Base-by-base conservation (phyloP, 768 basidiomycete species). In the Multifurca ochricompacta region DNA sequence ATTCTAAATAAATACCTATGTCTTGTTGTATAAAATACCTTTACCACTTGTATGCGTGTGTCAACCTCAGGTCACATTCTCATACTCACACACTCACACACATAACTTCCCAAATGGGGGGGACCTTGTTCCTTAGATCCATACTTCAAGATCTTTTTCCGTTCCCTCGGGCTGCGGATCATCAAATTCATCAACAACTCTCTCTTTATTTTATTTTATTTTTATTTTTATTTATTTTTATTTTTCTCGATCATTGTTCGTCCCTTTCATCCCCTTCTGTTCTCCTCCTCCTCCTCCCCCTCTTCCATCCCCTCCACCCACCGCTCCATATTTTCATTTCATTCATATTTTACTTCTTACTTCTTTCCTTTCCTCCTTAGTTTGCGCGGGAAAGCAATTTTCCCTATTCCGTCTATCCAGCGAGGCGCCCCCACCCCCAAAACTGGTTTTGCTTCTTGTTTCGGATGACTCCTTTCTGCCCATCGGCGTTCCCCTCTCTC, bases 391-490 rank as follows among this genome's bases (percentile, higher is more conserved):
- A 45, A 51, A 23, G 48, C 21, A 49, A 51, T 56, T 36, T 51
- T 56, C 30, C 49, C 54, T 50, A 34, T 54, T 48, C 30, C 39
- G 31, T 48, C 45, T 10, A 19, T 37, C 16, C 42, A 51, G 23
- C 48, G 23, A 54, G 32, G 32, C 32, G 23, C 40, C 18, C 47
- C 46, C 47, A n/a, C 40, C 18, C 47, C 46, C 47, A n/a, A 49
- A 51, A 39, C 6, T n/a, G 18, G 48, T 19, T 32, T 6, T 31
- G 44, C 51, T 47, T 57, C 45, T 51, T 34, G 48, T 23, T 18
- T 28, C 43, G 42, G 35, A 39, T 69, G 58, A 59, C 53, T 63
- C 36, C 46, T 56, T 40, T 68, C 68, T 53, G 68, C 25, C 37
- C 36, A 34, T 49, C 36, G 34, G 30, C 48, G n/a, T 50, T 51